Evolutionary conservation across 345 rosid species (phyloP).

Genomic region (Luvunga scandens): DNA sequence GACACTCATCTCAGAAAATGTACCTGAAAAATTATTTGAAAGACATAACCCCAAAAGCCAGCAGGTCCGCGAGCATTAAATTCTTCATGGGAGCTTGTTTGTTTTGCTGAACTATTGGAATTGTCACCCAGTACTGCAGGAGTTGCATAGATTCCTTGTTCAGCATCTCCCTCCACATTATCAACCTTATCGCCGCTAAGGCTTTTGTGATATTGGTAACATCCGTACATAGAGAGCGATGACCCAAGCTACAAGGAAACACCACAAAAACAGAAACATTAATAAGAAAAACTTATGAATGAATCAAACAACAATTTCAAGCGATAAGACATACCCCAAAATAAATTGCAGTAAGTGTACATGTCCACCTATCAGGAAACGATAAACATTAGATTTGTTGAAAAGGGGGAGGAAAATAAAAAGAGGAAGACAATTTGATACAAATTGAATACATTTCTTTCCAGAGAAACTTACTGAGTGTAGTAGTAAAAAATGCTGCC

Average conservation of each 20-base stretch:
- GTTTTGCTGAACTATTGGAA: conserved; percentile 32
- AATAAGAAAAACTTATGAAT: background rate
- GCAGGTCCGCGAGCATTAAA: conserved; percentile 47
- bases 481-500: conserved; percentile 85
- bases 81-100: conserved; percentile 20
- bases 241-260: conserved; percentile 60
- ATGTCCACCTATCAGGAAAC: conserved; percentile 80
- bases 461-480: conserved; percentile 66
- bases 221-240: conserved; percentile 68
- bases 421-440: background rate
- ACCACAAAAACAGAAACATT: background rate
- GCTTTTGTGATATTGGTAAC: conserved; percentile 60
- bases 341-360: conserved; percentile 62
- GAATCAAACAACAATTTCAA: background rate
- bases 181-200: conserved; percentile 62
- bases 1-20: background rate
- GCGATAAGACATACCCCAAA: conserved; percentile 62
- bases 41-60: conserved; percentile 54
- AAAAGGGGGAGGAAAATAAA: background rate
- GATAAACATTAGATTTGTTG: conserved; percentile 5
- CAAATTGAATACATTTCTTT: background rate
- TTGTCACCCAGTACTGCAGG: conserved; percentile 15
- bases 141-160: conserved; percentile 39
- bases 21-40: conserved; percentile 94
- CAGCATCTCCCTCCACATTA: conserved; percentile 71